phyloP scores from a whole-genome alignment of 768 basidiomycete genomes.

The Termitomyces bulborhizus region DNA sequence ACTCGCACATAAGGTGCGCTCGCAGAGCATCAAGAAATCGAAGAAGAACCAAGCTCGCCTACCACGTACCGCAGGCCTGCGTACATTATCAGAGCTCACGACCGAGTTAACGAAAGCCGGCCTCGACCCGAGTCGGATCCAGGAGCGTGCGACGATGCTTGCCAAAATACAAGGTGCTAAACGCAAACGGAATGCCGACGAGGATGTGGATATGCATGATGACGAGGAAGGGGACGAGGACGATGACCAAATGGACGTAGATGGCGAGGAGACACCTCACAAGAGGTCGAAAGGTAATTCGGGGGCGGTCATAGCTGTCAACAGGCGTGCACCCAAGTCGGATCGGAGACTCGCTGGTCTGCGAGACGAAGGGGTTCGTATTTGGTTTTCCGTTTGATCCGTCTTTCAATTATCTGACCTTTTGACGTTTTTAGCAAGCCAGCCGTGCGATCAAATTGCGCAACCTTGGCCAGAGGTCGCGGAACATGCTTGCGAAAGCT shows the following conservation, averaged over 20 bases:
- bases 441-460: slow-evolving; percentile 76
- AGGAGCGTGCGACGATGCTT: slow-evolving; percentile 81
- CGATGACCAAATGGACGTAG: slow-evolving; percentile 39
- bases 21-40: slow-evolving; percentile 78
- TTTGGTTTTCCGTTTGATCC: background rate
- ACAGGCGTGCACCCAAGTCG: slow-evolving; percentile 53
- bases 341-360: slow-evolving; percentile 78
- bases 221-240: slow-evolving; percentile 36
- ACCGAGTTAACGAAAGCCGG: slow-evolving; percentile 82
- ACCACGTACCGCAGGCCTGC: slow-evolving; percentile 70
- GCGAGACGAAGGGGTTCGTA: slow-evolving; percentile 63
- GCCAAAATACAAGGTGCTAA: slow-evolving; percentile 69
- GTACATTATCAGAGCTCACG: slow-evolving; percentile 71
- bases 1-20: slow-evolving; percentile 61
- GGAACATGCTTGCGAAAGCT: slow-evolving; percentile 86
- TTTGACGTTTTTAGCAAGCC: slow-evolving; percentile 52
- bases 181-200: slow-evolving; percentile 56
- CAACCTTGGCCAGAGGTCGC: slow-evolving; percentile 79
- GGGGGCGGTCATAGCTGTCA: slow-evolving; percentile 45
- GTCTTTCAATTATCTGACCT: background rate
- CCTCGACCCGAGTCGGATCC: slow-evolving; percentile 79
- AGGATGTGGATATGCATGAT: slow-evolving; percentile 57
- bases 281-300: slow-evolving; percentile 62
- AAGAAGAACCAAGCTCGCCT: slow-evolving; percentile 79
- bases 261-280: slow-evolving; percentile 42